Evolutionary conservation across 768 basidiomycete genomes (phyloP), one percentile per base, ranked within the genome.

Genomic region (Hericium erinaceus): DNA sequence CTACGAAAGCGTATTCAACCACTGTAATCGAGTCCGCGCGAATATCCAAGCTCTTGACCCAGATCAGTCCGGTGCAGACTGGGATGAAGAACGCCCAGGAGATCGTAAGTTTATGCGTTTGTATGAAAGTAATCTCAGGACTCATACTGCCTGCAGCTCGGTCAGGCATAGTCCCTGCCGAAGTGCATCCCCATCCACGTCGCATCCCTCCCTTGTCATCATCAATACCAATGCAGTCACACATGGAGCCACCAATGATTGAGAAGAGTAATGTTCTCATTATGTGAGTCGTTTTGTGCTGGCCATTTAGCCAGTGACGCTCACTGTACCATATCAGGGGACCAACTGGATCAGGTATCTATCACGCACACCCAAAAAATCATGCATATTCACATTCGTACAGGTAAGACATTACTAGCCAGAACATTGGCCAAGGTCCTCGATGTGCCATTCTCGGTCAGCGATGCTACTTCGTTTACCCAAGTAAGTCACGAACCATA

Each of bases 251-350:
- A 13, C 80, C 86, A 20, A 67, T 83, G 24, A 90, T 95, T 55
- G 95, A 98, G 76, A 98, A 98, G 78, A 94, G 91, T 64, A 98
- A 98, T 67, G 91, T 98, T 3, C 74, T 98, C 46, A 85, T 98
- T 58, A 80, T 98, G 93, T 94, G 67, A 64, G 80, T 72, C 39
- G 48, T 39, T n/a, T 12, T 11, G 2, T 56, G 20, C 15, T 37
- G 3, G 38, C n/a, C 39, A 48, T n/a, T 56, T 12, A 11, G 18
- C 20, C 5, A 26, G 26, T 26, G 26, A 20, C 24, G 55, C 18
- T 24, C 22, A 39, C 12, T 1, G 52, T 39, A 33, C 33, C 52
- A 55, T 52, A 55, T 40, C 49, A 87, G 89, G 64, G 91, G 91
- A 38, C 91, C 91, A 16, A 92, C 91, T 55, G 90, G 91, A 57